phyloP scores from a whole-genome alignment of 1,284 basidiomycete genomes.

The Flammula alnicola region DNA sequence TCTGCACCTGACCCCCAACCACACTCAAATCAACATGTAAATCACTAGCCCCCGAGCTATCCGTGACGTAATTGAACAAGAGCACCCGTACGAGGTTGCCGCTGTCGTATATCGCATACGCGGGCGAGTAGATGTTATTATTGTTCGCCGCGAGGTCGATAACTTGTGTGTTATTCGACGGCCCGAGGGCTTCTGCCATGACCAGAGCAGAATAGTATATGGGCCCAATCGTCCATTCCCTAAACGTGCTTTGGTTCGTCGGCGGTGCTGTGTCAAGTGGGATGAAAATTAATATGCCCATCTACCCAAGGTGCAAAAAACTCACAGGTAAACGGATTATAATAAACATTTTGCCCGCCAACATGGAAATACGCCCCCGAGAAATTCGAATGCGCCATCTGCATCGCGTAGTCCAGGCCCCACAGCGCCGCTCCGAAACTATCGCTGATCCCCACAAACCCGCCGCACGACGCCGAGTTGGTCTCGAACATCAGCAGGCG shows the following conservation, averaged over 20 bases:
- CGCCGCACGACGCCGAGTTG: constrained; percentile 83
- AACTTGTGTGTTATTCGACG: constrained; percentile 60
- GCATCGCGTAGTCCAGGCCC: constrained; percentile 67
- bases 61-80: constrained; percentile 72
- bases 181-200: constrained; percentile 69
- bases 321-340: constrained; percentile 45
- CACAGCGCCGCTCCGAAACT: constrained; percentile 76
- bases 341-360: constrained; percentile 70
- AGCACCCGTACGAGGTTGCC: constrained; percentile 59
- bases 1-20: constrained; percentile 48
- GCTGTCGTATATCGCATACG: constrained; percentile 75
- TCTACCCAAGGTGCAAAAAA: neutral
- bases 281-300: neutral
- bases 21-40: constrained; percentile 44
- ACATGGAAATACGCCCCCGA: constrained; percentile 62
- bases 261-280: constrained; percentile 48
- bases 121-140: constrained; percentile 61
- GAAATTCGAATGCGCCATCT: constrained; percentile 67
- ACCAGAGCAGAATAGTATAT: constrained; percentile 73
- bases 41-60: constrained; percentile 54
- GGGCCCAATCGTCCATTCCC: constrained; percentile 65
- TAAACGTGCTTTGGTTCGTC: constrained; percentile 59
- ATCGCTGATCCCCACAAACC: constrained; percentile 77
- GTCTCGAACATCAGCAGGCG: constrained; percentile 79
- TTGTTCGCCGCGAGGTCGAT: constrained; percentile 60